Evolutionary conservation across 257 asterid genomes (phyloP), one percentile per base, ranked within the genome.

Genomic region (Pogostemon cablin): DNA sequence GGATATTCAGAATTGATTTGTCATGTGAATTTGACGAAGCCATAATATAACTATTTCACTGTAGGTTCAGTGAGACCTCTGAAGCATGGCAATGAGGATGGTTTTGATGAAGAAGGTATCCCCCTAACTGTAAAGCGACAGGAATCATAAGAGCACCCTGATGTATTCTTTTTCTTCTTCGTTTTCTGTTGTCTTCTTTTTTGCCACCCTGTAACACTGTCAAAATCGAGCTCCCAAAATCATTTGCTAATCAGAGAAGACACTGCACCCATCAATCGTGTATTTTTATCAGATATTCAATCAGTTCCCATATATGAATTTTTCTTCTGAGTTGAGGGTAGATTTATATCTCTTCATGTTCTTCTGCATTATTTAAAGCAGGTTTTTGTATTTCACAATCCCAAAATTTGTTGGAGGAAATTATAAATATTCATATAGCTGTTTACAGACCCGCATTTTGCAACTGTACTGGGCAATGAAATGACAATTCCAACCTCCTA

Each of bases 51-150:
- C 1, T 44, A 11, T 20, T 32, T 35, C 0, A 40, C 17, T 54
- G 17, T 58, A 92, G 96, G 96, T 77, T 44, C 85, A 5, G 9
- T 72, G 55, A 82, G 88, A 71, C 87, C 77, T 9, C 76, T 82
- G 3, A 90, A 83, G 78, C 92, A 88, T 32, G 62, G 50, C 0
- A 87, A 88, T 12, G 96, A 86, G 63, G 95, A 88, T 79, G 85
- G 86, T 76, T 86, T 82, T 77, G 92, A 81, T 54, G 86, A 78
- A 54, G 98, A 92, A 84, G 97, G 90, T 62, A 82, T 86, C 61
- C 98, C 97, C 57, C 77, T 92, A 59, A 59, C 65, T 59, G 47
- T 59, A 40, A 82, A 79, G 82, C 95, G 95, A 71, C 93, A 89
- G 71, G 96, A 88, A 43, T 71, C 91, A 49, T 76, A 41, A 87